These are phyloP conservation scores for Salix exigua DNA, from an alignment of 345 rosid genomes.

Conservation along the genomic window DNA sequence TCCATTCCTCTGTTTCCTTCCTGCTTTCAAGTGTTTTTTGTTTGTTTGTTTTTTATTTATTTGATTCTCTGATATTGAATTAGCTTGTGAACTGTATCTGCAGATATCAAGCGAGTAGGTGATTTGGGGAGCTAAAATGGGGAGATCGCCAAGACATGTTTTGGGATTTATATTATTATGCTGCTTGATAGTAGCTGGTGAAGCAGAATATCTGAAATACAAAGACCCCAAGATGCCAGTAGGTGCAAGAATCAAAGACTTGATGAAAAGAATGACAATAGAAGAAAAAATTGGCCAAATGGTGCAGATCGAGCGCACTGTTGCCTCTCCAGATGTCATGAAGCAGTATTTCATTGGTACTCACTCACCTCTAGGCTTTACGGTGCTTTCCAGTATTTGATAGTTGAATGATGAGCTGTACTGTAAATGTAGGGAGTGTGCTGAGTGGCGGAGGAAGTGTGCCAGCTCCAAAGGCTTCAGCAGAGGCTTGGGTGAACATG, in stretches of 20 bases:
- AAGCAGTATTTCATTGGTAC: constrained; percentile 38
- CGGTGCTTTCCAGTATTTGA: neutral
- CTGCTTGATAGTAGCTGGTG: constrained; percentile 8
- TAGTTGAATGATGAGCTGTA: neutral
- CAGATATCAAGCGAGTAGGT: constrained; percentile 5
- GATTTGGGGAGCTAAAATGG: constrained; percentile 15
- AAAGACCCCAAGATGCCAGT: constrained; percentile 30
- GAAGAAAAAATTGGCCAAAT: constrained; percentile 58
- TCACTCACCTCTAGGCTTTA: neutral
- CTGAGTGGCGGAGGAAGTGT: constrained; percentile 27
- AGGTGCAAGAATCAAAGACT: constrained; percentile 32
- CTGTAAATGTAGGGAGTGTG: constrained; percentile 18
- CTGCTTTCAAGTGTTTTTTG: neutral
- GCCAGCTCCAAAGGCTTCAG: constrained; percentile 22
- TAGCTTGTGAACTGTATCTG: neutral
- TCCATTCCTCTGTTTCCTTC: neutral
- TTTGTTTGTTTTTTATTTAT: neutral
- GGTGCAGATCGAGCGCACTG: constrained; percentile 44
- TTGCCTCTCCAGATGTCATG: constrained; percentile 41
- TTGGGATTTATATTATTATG: constrained; percentile 19
- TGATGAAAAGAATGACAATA: constrained; percentile 45
- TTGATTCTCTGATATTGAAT: neutral
- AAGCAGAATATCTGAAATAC: constrained; percentile 9
- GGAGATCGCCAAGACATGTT: constrained; percentile 4
- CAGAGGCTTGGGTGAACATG: constrained; percentile 19